Base-by-base conservation (phyloP, 2,329 filamentous ascomycete genomes). In the Nemania abortiva region DNA sequence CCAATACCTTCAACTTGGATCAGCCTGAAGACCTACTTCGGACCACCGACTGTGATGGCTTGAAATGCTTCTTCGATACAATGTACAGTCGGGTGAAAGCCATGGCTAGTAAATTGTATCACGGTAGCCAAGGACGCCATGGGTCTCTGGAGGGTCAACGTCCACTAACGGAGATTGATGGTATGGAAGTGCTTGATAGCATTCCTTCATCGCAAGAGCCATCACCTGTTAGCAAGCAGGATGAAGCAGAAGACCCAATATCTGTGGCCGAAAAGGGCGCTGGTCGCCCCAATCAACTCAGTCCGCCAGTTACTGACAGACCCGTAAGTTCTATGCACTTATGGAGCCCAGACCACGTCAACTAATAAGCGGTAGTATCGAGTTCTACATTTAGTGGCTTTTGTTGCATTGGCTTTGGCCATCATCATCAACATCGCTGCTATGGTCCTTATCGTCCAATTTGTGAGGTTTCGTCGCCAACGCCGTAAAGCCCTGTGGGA, bases 51-150 rank as follows among this genome's bases (percentile, higher is more conserved):
- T 85, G 84, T 64, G 79, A 81, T 57, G 81, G 77, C 67, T 63
- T 85, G 50, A 82, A 80, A 70, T 86, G 85, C 69, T 74, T 85
- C 50, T 75, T 84, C 54, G 76, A 77, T 49, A 75, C 79, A n/a
- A 74, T 85, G 55, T 78, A 80, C 52, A 72, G 79, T 57, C 80
- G 80, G 56, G 77, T 84, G 60, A 80, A 80, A 70, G 77, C 81
- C 52, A 76, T 77, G 45, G 80, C 78, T 53, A 74, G 74, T 53
- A 74, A 74, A 11, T 53, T 82, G 3, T 82, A 81, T 63, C 74
- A 73, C 52, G 67, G 67, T 47, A 29, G 34, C 13, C 45, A 63
- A 20, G 31, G 34, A 62, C 22, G 29, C 27, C 27, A 42, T 27
- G 29, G 9, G 20, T 50, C 34, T 45, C 37, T 13, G 22, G 63